Base-by-base conservation (phyloP, 495 filamentous ascomycete species). In the Pyrenopolyporus hunteri region DNA sequence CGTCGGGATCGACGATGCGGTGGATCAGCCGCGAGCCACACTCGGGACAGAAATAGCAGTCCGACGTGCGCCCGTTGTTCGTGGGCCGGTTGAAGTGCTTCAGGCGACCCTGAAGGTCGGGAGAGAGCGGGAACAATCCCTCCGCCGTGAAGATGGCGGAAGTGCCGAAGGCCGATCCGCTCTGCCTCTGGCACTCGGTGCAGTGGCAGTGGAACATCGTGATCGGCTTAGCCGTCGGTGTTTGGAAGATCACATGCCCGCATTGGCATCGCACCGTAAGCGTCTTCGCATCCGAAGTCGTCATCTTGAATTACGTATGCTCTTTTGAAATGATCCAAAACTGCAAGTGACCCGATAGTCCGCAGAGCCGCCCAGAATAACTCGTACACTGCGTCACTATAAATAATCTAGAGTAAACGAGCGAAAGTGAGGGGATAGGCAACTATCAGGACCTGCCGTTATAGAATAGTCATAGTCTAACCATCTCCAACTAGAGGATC, bases 121-220 rank as follows among this genome's bases (percentile, higher is more conserved):
- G 31, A 0, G 75, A 45, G 4, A 84, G 73, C 10, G 84, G 82
- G 65, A 86, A 85, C 20, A 82, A 65, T 16, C 64, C 73, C 1
- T 58, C 59, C 2, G 72, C 66, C 22, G 73, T 69, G 64, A 74
- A 74, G 44, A 78, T 69, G 56, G 82, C 84, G 6, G 78, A 80
- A 11, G 81, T 83, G 28, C 85, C 83, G 59, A 81, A 85, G 4
- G 83, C 83, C 6, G 82, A 82, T 11, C 79, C 71, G 16, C 81
- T 80, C 67, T 86, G 83, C 68, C 81, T 81, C 36, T 75, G 80
- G 67, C 84, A 87, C 58, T 85, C 78, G 39, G 75, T 79, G 73
- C 84, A 87, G 71, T 87, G 84, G 68, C 85, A 86, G 70, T 79
- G 73, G 73, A 79, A 86, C 14, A 85, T 51, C 0, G 65, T 59